Percentiles rank a stretch among this genome's conserved stretches.
These are phyloP conservation scores for Digitaria exilis DNA, from an alignment of 202 grass and related monocot species.

Conservation along the genomic window DNA sequence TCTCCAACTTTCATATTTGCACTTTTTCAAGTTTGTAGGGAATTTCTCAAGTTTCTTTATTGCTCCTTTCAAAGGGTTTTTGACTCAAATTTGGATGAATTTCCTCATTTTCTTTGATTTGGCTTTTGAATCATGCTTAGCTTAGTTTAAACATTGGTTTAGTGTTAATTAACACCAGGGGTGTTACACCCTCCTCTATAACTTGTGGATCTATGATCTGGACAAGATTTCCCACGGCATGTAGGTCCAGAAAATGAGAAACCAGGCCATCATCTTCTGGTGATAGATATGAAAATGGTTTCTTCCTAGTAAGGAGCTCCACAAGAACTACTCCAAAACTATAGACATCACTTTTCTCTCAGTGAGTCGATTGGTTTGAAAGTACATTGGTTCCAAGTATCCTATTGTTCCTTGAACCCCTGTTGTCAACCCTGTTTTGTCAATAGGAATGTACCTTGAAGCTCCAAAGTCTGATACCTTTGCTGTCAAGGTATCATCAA, in stretches of 20 bases:
- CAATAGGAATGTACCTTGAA: neutral
- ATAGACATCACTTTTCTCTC: neutral
- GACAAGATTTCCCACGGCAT: neutral
- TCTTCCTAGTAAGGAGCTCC: neutral
- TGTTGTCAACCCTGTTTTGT: neutral
- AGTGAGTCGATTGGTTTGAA: rapidly evolving
- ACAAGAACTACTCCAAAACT: neutral
- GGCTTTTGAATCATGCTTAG: too few species aligned
- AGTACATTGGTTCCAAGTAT: neutral
- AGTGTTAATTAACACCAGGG: too few species aligned
- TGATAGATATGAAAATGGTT: neutral
- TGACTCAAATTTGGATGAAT: too few species aligned
- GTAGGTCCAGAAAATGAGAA: neutral
- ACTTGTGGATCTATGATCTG: neutral
- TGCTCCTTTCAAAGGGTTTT: too few species aligned
- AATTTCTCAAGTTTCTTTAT: too few species aligned
- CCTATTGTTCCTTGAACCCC: too few species aligned
- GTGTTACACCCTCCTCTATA: neutral
- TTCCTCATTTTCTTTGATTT: too few species aligned
- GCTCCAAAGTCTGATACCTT: neutral
- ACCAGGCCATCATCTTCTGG: neutral
- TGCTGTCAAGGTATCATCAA: neutral
- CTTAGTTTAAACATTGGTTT: too few species aligned
- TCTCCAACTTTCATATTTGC: too few species aligned
- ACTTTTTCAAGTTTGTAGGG: too few species aligned